Evolutionary conservation across 2,329 filamentous ascomycete species (phyloP).

Genomic region (Aspergillus quadrilineatus): DNA sequence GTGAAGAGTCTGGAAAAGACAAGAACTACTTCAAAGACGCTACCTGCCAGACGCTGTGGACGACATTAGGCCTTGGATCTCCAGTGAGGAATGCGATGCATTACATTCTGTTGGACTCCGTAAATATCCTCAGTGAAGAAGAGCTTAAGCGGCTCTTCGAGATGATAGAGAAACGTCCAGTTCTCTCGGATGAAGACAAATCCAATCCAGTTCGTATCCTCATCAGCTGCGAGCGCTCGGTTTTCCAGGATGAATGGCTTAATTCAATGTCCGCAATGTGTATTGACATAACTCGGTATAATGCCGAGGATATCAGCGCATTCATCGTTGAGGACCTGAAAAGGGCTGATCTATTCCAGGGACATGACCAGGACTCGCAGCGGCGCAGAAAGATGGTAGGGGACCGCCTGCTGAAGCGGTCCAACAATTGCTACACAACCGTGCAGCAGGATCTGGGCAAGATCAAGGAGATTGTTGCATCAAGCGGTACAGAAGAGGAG

Average conservation of each 20-base stretch:
- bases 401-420: constrained; percentile 5
- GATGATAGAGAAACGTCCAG: background rate
- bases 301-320: background rate
- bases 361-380: constrained; percentile 2
- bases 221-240: background rate
- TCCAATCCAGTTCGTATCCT: background rate
- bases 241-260: too few relatives aligned
- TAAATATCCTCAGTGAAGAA: background rate
- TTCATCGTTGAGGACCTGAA: constrained; percentile 9
- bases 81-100: constrained; percentile 5
- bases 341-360: constrained; percentile 4
- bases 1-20: background rate
- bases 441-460: constrained; percentile 8
- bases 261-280: too few relatives aligned
- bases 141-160: background rate
- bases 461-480: constrained; percentile 9
- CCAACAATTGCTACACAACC: constrained; percentile 3
- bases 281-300: constrained; percentile 1
- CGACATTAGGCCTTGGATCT: background rate
- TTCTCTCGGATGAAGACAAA: background rate
- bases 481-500: constrained; percentile 10
- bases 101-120: constrained; percentile 6
- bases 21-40: constrained; percentile 7
- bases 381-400: background rate
- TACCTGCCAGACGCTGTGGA: background rate